Conservation (phyloP, 441 rosid genomes). For the Syzygium syzygioides region DNA sequence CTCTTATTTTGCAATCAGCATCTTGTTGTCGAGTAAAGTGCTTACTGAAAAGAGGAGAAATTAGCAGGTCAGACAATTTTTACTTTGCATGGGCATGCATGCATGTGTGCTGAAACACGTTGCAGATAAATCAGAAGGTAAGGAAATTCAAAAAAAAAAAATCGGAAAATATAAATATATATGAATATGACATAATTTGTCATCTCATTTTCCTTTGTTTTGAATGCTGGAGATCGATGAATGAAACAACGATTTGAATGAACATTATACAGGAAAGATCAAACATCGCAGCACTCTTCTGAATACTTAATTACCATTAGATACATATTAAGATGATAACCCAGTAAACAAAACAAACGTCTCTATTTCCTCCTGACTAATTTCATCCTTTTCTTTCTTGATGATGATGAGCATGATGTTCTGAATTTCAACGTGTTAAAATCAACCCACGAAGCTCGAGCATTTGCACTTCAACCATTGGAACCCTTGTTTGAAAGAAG, state of each 20-base stretch:
- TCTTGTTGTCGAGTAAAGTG: neutral
- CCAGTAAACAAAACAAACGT: too few relatives aligned
- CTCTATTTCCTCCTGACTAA: neutral
- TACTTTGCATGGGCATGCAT: too few relatives aligned
- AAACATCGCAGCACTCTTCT: neutral
- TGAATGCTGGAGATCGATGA: neutral
- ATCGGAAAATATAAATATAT: too few relatives aligned
- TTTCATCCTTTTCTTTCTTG: neutral
- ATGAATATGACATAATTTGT: neutral
- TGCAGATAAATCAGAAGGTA: too few relatives aligned
- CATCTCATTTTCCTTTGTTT: neutral
- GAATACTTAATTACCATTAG: too few relatives aligned
- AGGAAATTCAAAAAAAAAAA: too few relatives aligned
- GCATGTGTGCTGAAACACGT: too few relatives aligned
- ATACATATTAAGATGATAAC: too few relatives aligned
- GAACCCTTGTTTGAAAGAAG: neutral
- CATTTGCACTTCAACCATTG: accelerated
- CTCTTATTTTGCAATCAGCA: too few relatives aligned
- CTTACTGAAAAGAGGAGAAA: neutral
- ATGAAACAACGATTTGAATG: too few relatives aligned
- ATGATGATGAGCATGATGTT: neutral
- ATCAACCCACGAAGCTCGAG: accelerated
- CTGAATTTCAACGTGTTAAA: neutral
- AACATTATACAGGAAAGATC: neutral
- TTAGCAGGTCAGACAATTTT: neutral